Conservation (phyloP, 2,329 filamentous ascomycete genomes). For the Fusarium nygamai region DNA sequence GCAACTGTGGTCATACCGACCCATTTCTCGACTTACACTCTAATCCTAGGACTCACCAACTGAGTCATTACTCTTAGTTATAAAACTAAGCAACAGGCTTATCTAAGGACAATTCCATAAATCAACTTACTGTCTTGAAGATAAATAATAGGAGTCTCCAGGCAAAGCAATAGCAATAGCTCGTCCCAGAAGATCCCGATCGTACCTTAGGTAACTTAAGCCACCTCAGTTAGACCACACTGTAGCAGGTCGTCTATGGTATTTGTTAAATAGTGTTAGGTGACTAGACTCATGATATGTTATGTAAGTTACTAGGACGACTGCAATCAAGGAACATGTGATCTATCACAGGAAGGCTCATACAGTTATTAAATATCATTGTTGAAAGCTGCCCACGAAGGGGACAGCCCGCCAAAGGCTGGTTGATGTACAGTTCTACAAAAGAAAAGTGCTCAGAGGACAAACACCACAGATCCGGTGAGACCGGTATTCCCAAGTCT, state of each 20-base stretch:
- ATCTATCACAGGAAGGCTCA: background rate
- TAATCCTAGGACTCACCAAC: background rate
- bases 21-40: background rate
- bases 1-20: background rate
- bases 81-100: background rate
- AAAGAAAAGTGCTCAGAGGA: slow-evolving; percentile 46
- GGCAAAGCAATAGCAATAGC: background rate
- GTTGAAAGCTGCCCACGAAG: slow-evolving; percentile 30
- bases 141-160: background rate
- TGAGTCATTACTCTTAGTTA: background rate
- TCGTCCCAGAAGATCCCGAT: background rate
- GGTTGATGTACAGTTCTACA: slow-evolving; percentile 48
- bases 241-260: background rate
- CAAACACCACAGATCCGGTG: slow-evolving; percentile 36
- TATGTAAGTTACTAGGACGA: background rate
- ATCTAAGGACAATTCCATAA: no score
- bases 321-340: background rate
- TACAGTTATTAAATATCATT: slow-evolving; percentile 17
- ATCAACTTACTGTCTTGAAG: background rate
- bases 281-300: background rate
- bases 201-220: background rate
- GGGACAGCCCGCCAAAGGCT: slow-evolving; percentile 30
- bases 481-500: slow-evolving; percentile 36
- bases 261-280: background rate
- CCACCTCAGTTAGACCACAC: background rate